Conservation (phyloP, 768 basidiomycete species). For the Grammothele lineata region DNA sequence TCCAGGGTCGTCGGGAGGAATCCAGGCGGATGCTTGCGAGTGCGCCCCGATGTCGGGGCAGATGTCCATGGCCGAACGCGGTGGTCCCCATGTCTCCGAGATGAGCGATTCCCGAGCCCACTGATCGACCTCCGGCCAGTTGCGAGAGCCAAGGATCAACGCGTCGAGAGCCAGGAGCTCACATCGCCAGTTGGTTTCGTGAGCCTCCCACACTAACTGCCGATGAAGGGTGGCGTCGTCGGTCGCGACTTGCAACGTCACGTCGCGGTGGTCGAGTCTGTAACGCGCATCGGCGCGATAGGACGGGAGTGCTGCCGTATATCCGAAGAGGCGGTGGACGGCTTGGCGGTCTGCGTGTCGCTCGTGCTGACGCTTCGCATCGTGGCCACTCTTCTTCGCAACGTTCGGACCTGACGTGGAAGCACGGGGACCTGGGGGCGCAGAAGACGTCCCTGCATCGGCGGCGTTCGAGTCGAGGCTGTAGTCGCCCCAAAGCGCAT, state of each 20-base stretch:
- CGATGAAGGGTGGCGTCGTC: not conserved
- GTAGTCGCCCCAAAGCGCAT: not conserved
- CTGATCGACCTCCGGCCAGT: not conserved
- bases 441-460: too few species aligned
- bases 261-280: not conserved
- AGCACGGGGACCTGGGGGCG: too few species aligned
- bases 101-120: not conserved
- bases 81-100: not conserved
- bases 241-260: not conserved
- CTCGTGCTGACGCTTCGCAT: too few species aligned
- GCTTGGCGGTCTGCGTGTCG: too few species aligned
- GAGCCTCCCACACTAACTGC: not conserved
- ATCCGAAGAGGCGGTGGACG: not conserved
- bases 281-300: not conserved
- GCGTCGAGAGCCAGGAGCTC: conserved; percentile 1
- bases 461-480: too few species aligned
- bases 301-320: not conserved
- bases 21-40: too few species aligned
- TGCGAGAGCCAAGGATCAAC: not conserved
- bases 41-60: not conserved
- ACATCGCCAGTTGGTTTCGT: conserved; percentile 1
- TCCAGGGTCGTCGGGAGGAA: not conserved
- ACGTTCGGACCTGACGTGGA: too few species aligned
- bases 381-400: too few species aligned
- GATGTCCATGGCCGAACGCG: not conserved